Base-by-base conservation (phyloP, 2,329 filamentous ascomycete genomes). In the Neonectria sp. region DNA sequence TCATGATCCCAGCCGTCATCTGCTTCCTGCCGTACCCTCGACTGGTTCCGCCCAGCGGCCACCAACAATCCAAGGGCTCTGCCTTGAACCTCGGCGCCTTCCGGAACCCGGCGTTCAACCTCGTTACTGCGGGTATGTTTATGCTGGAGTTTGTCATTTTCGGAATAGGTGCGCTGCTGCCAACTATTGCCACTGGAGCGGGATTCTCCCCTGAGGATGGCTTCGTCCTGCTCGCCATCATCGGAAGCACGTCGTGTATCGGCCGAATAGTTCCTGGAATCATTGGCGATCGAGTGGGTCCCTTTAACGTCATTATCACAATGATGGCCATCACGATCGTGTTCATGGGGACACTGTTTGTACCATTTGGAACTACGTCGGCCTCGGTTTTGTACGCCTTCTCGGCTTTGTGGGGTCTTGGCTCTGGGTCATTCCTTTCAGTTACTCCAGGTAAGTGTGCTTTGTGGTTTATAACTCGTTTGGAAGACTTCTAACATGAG, bases 61-160 rank as follows among this genome's bases (percentile, higher is more conserved):
- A 69, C 4, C 40, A 53, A 5, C 66, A 55, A 1, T 63, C 69
- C 55, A 72, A 68, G 45, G 71, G 67, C 35, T 71, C 71, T 8
- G 63, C 68, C 3, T 65, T 86, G 29, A 84, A 84, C 52, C 74
- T 86, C 29, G 65, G 70, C 0, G 80, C 83, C 1, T 85, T 86
- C 63, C 74, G 72, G 2, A 81, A 82, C 3, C 76, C 78, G 3
- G 78, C 83, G 0, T 82, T 86, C 29, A 79, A 76, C 2, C 81
- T 86, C 37, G 74, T 86, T 3, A 80, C 82, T 0, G 71, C 79
- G 5, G 80, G 80, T 0, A 78, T 86, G 9, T 85, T 86, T 63
- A 77, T 81, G 1, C 81, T 86, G 24, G 85, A 87, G 53, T 83
- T 86, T 55, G 82, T 83, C 43, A 79, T 86, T 15, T 86, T 86